A percentile compares a stretch with the other conserved stretches of the same genome.
Evolutionary conservation across 768 basidiomycete genomes (phyloP).

Genomic region (Amanita thiersii): DNA sequence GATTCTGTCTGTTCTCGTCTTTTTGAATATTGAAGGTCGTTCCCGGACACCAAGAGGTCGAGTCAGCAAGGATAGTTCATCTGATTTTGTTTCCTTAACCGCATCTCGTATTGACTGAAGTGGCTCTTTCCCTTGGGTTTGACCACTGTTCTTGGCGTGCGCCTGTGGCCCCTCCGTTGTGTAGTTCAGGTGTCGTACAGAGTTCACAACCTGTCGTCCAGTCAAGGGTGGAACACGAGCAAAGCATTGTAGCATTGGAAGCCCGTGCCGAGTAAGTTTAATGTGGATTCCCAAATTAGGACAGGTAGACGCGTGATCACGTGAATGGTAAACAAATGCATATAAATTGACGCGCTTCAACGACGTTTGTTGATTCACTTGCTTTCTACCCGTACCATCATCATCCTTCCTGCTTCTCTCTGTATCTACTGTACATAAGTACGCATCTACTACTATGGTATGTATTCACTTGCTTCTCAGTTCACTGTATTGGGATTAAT

Average conservation of each 20-base stretch:
- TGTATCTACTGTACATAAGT: constrained; percentile 15
- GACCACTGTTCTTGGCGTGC: neutral
- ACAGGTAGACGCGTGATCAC: constrained; percentile 17
- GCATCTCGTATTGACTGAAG: neutral
- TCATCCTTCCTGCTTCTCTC: constrained; percentile 11
- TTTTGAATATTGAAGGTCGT: constrained; percentile 51
- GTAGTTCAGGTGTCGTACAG: neutral
- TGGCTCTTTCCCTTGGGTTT: neutral
- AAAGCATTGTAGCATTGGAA: neutral
- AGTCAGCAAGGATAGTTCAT: constrained; percentile 31
- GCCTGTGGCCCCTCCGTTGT: neutral
- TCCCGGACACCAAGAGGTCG: constrained; percentile 74
- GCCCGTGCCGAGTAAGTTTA: constrained; percentile 4
- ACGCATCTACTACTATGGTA: constrained; percentile 18
- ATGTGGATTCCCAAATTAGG: neutral
- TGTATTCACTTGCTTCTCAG: neutral
- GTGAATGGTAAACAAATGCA: constrained; percentile 21
- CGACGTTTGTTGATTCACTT: constrained; percentile 21
- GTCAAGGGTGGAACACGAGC: neutral
- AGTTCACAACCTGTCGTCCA: neutral
- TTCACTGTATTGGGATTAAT: neutral
- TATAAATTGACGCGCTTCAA: constrained; percentile 33
- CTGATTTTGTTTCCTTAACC: constrained; percentile 12
- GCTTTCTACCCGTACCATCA: constrained; percentile 31
- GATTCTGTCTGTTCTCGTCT: constrained; percentile 52